Evolutionary conservation across 2,329 filamentous ascomycete species (phyloP), one percentile per base, ranked within the genome.

Genomic region (Alternaria sp.): DNA sequence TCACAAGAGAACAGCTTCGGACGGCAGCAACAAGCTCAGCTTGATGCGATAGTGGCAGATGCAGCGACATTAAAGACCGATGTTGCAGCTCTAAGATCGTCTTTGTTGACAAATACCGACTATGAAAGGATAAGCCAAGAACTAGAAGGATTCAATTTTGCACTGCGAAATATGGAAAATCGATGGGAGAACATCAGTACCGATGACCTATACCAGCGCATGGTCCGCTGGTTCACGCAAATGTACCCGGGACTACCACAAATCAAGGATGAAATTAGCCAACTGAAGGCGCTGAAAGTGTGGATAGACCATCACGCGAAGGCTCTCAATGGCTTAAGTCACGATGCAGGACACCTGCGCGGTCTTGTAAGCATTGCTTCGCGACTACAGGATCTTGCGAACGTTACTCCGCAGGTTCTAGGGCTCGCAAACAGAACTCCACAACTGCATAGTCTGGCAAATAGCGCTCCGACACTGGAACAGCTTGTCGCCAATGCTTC

Each of bases 151-250:
- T 41, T 68, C 3, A 54, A n/a, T 17, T 23, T 44, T 28, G 51
- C 61, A 10, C 17, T 69, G 0, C 60, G 54, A 8, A 57, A 37
- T 9, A 49, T 74, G 2, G 59, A 70, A 24, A 31, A 53, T 17
- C 68, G 69, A 28, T 73, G 68, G 26, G 58, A 72, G n/a, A 74
- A 73, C 14, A 72, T 74, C 29, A 62, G 51, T 8, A 71, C 71
- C 0, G 66, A 65, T 14, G 55, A 67, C 7, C 23, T 72, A 9
- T 41, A 68, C 40, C 64, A 67, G 17, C 56, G 58, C 42, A 74
- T 74, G 62, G 63, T 66, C 0, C 48, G 61, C n/a, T 67, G 63
- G 65, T 65, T 74, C 29, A n/a, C 63, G 14, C 51, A 64, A 17
- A 56, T 39, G 17, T 71, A 73, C 44, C 67, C 68, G 10, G 36